phyloP scores from a whole-genome alignment of 257 asterid species.

The Primulina eburnea region DNA sequence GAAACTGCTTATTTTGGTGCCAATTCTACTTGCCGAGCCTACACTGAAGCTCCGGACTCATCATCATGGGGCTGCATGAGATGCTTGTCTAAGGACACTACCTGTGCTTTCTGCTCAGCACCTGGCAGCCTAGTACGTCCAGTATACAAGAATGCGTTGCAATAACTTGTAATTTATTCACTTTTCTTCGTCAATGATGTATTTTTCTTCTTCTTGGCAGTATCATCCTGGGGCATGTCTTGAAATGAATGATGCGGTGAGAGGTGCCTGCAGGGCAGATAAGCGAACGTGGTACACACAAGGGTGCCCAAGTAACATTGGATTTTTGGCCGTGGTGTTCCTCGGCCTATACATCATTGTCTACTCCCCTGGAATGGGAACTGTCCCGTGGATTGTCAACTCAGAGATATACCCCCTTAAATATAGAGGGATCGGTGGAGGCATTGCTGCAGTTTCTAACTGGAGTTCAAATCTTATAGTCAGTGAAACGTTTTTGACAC shows the following conservation, averaged over 20 bases:
- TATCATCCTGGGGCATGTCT: not conserved
- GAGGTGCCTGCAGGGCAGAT: slow-evolving; percentile 34
- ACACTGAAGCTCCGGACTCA: slow-evolving; percentile 11
- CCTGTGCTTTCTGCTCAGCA: slow-evolving; percentile 22
- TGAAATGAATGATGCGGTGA: slow-evolving; percentile 9
- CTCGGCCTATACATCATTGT: slow-evolving; percentile 52
- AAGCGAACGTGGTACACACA: slow-evolving; percentile 48
- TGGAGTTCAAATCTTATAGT: slow-evolving; percentile 67
- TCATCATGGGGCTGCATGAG: slow-evolving; percentile 26
- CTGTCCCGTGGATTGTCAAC: slow-evolving; percentile 69
- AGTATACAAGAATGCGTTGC: not conserved
- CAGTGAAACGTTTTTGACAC: slow-evolving; percentile 55
- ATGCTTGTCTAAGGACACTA: slow-evolving; percentile 20
- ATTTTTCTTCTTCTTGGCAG: not conserved
- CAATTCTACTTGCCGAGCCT: slow-evolving; percentile 16
- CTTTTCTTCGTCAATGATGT: not conserved
- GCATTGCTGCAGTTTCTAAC: slow-evolving; percentile 61
- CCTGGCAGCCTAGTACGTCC: slow-evolving; percentile 9
- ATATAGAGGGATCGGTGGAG: slow-evolving; percentile 69
- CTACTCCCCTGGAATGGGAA: slow-evolving; percentile 72
- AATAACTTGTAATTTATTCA: not conserved
- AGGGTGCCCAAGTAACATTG: slow-evolving; percentile 61
- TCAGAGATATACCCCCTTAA: slow-evolving; percentile 63
- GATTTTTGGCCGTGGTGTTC: slow-evolving; percentile 50
- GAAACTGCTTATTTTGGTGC: slow-evolving; percentile 21